phyloP scores from a whole-genome alignment of 192 early-diverging fungal genomes.

The Dissophora globulifera region DNA sequence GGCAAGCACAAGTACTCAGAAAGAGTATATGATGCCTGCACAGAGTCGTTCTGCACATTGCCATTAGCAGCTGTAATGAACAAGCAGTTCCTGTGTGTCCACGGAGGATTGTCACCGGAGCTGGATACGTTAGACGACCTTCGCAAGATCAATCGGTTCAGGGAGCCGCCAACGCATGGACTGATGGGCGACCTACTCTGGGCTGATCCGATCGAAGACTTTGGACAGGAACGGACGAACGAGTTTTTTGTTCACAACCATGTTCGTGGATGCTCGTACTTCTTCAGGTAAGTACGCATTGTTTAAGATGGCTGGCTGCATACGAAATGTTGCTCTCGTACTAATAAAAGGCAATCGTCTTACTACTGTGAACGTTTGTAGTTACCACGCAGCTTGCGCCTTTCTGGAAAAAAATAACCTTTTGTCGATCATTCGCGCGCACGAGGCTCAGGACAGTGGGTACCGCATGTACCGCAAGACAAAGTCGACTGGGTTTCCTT shows the following conservation, averaged over 20 bases:
- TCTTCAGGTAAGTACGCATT: conserved; percentile 74
- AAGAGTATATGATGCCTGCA: conserved; percentile 86
- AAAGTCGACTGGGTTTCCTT: conserved; percentile 89
- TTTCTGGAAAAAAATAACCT: conserved; percentile 94
- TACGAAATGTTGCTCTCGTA: too few species aligned
- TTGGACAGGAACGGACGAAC: conserved; percentile 89
- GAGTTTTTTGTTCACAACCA: conserved; percentile 91
- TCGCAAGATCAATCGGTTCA: conserved; percentile 83
- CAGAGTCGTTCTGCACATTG: conserved; percentile 88
- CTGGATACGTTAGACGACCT: conserved; percentile 89
- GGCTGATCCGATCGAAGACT: conserved; percentile 96
- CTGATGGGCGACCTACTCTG: conserved; percentile 94
- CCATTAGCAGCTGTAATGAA: conserved; percentile 93
- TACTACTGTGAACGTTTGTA: conserved; percentile 16
- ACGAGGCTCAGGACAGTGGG: conserved; percentile 96
- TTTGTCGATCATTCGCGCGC: conserved; percentile 93
- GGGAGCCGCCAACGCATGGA: conserved; percentile 92
- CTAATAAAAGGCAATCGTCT: too few species aligned
- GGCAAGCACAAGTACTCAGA: conserved; percentile 94
- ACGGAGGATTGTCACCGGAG: conserved; percentile 95
- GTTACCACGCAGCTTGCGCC: conserved; percentile 88
- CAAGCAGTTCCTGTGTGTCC: conserved; percentile 93
- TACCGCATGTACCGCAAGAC: conserved; percentile 96
- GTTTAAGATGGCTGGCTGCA: too few species aligned
- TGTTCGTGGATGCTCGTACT: conserved; percentile 95